phyloP scores from a whole-genome alignment of 768 basidiomycete species.

The Saitozyma sp. region DNA sequence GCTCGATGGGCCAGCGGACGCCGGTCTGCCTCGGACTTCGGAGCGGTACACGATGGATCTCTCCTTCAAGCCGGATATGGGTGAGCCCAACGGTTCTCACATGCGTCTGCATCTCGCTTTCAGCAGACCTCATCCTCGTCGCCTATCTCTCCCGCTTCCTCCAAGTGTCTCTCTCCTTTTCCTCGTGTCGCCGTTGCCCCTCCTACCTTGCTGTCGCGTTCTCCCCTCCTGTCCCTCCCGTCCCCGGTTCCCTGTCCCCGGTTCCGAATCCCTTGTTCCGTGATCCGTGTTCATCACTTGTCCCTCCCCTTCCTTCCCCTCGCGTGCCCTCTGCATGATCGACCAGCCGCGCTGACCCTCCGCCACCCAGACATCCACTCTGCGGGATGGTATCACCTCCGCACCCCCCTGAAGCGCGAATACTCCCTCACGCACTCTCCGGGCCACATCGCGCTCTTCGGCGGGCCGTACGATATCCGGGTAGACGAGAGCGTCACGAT shows the following conservation, averaged over 20 bases:
- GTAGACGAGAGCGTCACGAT: conserved; percentile 19
- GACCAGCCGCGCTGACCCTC: no score
- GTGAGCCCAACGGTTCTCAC: no score
- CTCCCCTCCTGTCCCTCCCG: conserved; percentile 6
- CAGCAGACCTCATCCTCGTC: no score
- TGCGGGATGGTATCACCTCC: conserved; percentile 26
- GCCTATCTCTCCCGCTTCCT: no score
- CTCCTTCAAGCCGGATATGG: conserved; percentile 1
- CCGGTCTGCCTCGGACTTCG: background rate
- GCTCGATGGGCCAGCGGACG: background rate
- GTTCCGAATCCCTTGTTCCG: no score
- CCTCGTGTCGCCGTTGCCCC: background rate
- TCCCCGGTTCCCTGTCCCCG: no score
- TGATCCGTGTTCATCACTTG: no score
- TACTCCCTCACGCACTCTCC: conserved; percentile 12
- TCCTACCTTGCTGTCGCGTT: conserved; percentile 2
- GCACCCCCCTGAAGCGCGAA: conserved; percentile 19
- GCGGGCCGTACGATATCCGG: conserved; percentile 13
- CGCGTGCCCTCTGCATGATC: no score
- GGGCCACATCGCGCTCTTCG: conserved; percentile 20
- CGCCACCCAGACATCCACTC: background rate
- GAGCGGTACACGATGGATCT: background rate
- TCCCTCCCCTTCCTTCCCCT: no score
- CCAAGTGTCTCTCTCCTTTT: no score
- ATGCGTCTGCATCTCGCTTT: no score